Base-by-base conservation (phyloP, 768 basidiomycete genomes). In the Udeniomyces megalosporus region DNA sequence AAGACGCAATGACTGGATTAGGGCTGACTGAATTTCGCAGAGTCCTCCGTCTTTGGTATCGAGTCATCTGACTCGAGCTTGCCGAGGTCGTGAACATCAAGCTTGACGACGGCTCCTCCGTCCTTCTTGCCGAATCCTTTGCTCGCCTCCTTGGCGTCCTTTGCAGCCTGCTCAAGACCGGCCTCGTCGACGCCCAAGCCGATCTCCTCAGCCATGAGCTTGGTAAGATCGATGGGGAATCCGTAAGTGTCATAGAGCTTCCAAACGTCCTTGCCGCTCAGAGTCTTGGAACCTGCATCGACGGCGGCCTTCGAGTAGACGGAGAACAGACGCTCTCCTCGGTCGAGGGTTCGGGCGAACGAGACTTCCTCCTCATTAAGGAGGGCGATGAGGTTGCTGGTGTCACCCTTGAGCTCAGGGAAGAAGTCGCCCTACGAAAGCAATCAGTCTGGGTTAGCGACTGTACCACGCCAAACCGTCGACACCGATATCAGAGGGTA, bases 301-400 rank as follows among this genome's bases (percentile, higher is more conserved):
- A 78, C 78, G 10, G 92, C 83, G 34, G 80, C 78, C 29, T 76
- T 70, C 24, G 85, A 86, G 73, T 88, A 95, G 68, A 86, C 82
- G 59, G 92, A 88, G 72, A 97, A 99, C 4, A 97, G 79, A 70
- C 84, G 88, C 77, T 99, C 95, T 34, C 95, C 95, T 31, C 95
- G 84, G 73, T 93, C 92, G 34, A 99, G 80, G 8, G 95, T 97
- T n/a, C 90, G 82, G 8, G 92, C 88, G 73, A 99, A 97, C 0
- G 92, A 95, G 67, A 87, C 87, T 71, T 99, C 95, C 74, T 99
- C 95, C 70, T 97, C 95, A 70, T 97, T 84, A 20, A 97, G 79
- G 66, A 99, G 90, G 73, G 95, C 89, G 71, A 90, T 89, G 70
- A 96, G 82, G 67, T 88, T 90, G 10, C 80, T 80, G 71, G 82